phyloP scores from a whole-genome alignment of 108 stramenopile species.

The Skeletonema marinoi region DNA sequence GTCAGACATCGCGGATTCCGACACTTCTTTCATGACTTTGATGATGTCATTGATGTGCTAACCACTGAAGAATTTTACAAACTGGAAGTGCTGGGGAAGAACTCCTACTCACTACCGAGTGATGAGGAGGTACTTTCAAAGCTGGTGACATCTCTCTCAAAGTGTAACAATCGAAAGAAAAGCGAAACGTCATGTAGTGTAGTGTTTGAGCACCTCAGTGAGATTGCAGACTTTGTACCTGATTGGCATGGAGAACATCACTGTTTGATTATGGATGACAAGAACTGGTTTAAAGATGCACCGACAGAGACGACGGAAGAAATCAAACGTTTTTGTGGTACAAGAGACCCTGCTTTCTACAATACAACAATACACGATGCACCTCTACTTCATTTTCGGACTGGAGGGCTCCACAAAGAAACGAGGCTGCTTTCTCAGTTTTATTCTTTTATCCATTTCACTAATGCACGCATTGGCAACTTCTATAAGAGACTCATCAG shows the following conservation, averaged over 20 bases:
- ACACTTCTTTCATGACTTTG: conserved; percentile 78
- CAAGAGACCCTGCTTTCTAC: conserved; percentile 25
- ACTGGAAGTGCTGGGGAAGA: conserved; percentile 24
- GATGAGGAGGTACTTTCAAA: conserved; percentile 48
- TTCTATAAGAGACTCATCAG: conserved; percentile 81
- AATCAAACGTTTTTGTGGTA: conserved; percentile 16
- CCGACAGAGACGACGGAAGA: neutral
- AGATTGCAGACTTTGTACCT: conserved; percentile 52
- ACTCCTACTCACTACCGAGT: conserved; percentile 34
- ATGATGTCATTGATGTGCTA: conserved; percentile 52
- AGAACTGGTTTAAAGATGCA: conserved; percentile 19
- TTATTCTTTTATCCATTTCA: conserved; percentile 82
- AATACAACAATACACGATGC: conserved; percentile 30
- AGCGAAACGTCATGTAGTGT: conserved; percentile 40
- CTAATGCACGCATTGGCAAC: conserved; percentile 63
- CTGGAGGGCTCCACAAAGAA: conserved; percentile 43
- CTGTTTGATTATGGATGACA: conserved; percentile 73
- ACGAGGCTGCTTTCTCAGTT: conserved; percentile 81
- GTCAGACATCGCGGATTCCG: conserved; percentile 62
- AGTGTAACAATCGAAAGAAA: conserved; percentile 47
- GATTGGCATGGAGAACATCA: conserved; percentile 41
- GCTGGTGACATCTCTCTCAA: conserved; percentile 45
- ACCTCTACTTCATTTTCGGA: conserved; percentile 65
- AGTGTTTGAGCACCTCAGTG: conserved; percentile 54
- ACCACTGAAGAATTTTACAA: conserved; percentile 67